Evolutionary conservation across 495 filamentous ascomycete species (phyloP).

Genomic region (Amorphotheca resinae): DNA sequence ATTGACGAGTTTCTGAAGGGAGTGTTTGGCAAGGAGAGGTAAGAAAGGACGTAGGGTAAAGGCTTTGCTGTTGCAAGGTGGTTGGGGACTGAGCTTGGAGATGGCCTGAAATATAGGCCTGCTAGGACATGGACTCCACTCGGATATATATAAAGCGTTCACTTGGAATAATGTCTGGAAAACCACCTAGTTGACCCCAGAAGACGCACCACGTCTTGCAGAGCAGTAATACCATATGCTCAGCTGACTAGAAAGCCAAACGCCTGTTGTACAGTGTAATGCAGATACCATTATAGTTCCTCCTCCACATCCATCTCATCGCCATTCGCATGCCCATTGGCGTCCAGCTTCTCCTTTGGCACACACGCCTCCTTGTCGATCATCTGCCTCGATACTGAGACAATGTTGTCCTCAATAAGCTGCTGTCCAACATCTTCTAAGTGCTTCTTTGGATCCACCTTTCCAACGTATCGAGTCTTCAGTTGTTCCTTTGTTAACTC

Average conservation of each 20-base stretch:
- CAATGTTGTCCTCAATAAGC: slow-evolving; percentile 97
- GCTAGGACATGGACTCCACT: no score
- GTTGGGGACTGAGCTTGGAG: no score
- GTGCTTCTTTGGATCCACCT: slow-evolving; percentile 98
- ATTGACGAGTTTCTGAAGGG: slow-evolving; percentile 4
- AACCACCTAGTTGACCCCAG: slow-evolving; percentile 3
- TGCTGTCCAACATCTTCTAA: slow-evolving; percentile 91
- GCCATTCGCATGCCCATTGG: slow-evolving; percentile 19
- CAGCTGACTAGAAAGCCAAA: slow-evolving; percentile 10
- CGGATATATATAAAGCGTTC: no score
- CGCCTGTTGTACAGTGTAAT: slow-evolving; percentile 22
- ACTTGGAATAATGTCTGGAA: neutral
- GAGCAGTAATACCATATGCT: slow-evolving; percentile 2
- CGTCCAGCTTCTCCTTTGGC: slow-evolving; percentile 32
- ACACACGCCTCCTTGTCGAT: slow-evolving; percentile 92
- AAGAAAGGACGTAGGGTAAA: no score
- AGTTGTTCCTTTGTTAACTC: slow-evolving; percentile 94
- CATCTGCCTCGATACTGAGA: slow-evolving; percentile 92
- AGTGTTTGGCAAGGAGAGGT: neutral
- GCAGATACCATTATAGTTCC: slow-evolving; percentile 30
- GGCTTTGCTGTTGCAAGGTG: no score
- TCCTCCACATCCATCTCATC: slow-evolving; percentile 46
- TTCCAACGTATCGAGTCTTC: slow-evolving; percentile 97
- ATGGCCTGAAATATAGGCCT: neutral
- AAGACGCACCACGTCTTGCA: slow-evolving; percentile 9